Percentiles rank a stretch among this genome's conserved stretches.
phyloP scores from a whole-genome alignment of 805 yeast species.

The Nakazawaea populi region DNA sequence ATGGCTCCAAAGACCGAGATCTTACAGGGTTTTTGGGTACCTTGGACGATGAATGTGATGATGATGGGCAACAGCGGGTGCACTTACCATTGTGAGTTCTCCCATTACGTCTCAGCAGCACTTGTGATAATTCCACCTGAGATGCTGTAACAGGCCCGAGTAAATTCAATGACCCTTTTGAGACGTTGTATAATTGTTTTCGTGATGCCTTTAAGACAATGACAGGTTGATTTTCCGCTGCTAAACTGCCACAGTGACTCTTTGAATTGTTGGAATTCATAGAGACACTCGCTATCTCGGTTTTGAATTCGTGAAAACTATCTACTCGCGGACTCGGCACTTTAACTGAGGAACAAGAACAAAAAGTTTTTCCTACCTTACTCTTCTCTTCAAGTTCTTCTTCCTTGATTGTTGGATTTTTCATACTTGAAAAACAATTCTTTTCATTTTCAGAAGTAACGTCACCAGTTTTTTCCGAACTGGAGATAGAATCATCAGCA shows the following conservation, averaged over 20 bases:
- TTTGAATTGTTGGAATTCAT: neutral
- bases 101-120: neutral
- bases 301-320: too few species aligned
- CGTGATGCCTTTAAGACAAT: slow-evolving; percentile 27
- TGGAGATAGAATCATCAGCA: slow-evolving; percentile 28
- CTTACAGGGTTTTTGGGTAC: neutral
- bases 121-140: neutral
- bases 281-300: too few species aligned
- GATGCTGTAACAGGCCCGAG: slow-evolving; percentile 23
- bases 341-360: too few species aligned
- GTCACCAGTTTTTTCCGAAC: neutral
- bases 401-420: neutral
- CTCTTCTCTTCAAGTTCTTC: neutral
- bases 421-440: neutral
- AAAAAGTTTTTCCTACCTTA: neutral
- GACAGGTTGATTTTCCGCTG: slow-evolving; percentile 17
- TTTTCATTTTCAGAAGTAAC: neutral
- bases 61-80: neutral
- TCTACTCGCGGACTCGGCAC: too few species aligned
- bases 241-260: slow-evolving; percentile 4
- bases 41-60: neutral
- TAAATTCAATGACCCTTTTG: slow-evolving; percentile 24
- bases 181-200: slow-evolving; percentile 29
- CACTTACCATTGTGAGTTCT: neutral
- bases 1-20: neutral